Evolutionary conservation across 257 asterid genomes (phyloP).

Genomic region (Solanum phureja): DNA sequence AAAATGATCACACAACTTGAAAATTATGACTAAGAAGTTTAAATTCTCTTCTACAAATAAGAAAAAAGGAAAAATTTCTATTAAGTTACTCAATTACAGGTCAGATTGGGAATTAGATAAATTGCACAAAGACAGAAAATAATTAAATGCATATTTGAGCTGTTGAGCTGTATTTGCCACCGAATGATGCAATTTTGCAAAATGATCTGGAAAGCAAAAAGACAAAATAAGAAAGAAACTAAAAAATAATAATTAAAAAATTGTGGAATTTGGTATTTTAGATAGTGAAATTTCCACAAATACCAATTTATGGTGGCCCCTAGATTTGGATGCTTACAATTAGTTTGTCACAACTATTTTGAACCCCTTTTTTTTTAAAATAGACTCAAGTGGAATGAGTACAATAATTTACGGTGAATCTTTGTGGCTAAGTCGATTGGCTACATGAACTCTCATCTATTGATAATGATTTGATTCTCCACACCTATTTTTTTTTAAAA

Average conservation of each 20-base stretch:
- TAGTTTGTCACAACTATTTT: background rate
- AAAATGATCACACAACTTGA: background rate
- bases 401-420: background rate
- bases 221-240: background rate
- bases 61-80: too few species aligned
- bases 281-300: background rate
- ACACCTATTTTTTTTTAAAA: too few species aligned
- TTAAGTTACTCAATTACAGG: background rate
- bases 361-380: too few species aligned
- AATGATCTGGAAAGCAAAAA: background rate
- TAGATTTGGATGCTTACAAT: background rate
- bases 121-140: background rate
- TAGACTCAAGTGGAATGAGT: background rate
- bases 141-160: background rate
- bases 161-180: background rate
- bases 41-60: background rate
- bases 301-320: background rate
- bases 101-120: background rate
- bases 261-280: background rate
- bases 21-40: background rate
- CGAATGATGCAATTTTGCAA: background rate
- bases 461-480: too few species aligned
- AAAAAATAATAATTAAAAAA: too few species aligned
- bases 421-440: too few species aligned
- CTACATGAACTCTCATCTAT: too few species aligned